phyloP scores from a whole-genome alignment of 768 basidiomycete genomes.

The Boletus sp. region DNA sequence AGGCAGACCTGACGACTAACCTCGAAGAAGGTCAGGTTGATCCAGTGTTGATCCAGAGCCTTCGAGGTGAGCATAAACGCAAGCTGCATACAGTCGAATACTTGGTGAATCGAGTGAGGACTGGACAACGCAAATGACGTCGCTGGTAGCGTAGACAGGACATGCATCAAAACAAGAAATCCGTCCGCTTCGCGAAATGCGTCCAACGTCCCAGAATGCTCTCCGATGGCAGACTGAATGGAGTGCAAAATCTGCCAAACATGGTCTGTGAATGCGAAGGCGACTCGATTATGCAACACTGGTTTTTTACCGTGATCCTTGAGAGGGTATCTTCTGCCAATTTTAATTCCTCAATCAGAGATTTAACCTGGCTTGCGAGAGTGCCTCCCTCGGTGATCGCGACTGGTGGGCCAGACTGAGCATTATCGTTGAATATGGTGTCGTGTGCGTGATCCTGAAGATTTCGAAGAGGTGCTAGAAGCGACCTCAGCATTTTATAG shows the following conservation, averaged over 20 bases:
- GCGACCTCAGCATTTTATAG: constrained; percentile 49
- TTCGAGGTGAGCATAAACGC: constrained; percentile 64
- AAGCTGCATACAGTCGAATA: constrained; percentile 54
- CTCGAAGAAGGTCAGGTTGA: constrained; percentile 64
- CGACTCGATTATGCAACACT: background rate
- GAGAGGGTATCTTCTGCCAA: constrained; percentile 43
- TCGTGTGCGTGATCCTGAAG: constrained; percentile 46
- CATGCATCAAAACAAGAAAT: constrained; percentile 69
- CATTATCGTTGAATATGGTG: constrained; percentile 23
- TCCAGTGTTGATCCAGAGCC: constrained; percentile 51
- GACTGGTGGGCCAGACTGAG: constrained; percentile 4
- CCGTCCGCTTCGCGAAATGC: constrained; percentile 82
- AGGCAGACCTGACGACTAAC: constrained; percentile 42
- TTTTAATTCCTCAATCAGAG: constrained; percentile 68
- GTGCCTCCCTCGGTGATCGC: background rate
- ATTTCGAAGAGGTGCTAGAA: constrained; percentile 57
- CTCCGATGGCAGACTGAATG: constrained; percentile 63
- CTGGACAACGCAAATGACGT: constrained; percentile 26
- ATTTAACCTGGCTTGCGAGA: constrained; percentile 54
- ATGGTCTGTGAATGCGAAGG: background rate
- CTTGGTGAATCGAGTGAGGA: constrained; percentile 37
- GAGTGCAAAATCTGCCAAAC: constrained; percentile 54
- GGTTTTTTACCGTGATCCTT: constrained; percentile 51
- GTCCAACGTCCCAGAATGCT: constrained; percentile 64
- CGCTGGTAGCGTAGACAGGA: constrained; percentile 55